Base-by-base conservation (phyloP, 441 rosid species). In the Manihot esculenta region DNA sequence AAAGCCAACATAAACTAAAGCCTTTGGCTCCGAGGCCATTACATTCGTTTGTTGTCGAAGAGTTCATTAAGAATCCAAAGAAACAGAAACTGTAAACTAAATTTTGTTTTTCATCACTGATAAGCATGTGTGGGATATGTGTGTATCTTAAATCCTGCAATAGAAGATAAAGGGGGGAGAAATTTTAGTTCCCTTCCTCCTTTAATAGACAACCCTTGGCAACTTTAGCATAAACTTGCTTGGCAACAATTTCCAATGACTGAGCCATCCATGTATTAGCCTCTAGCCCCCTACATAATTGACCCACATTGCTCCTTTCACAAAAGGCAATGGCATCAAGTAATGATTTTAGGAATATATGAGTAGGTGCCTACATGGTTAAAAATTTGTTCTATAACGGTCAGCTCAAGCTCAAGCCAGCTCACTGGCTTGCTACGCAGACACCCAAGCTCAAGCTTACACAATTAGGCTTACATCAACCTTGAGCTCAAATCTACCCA, bases 151-250 rank as follows among this genome's bases (percentile, higher is more conserved):
- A 50, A 50, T 33, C 44, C 49, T 61, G n/a, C 3, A 33, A 50
- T 7, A 51, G 60, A 35, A 51, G 13, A 66, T n/a, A 50, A 18
- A 10, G 18, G 35, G 7, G 3, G 30, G 27, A 20, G 18, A 10
- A 35, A 33, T 10, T 15, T 24, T 41, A 45, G 11, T 45, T 64
- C 67, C 67, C 14, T 45, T 64, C 67, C 67, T 23, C 56, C 68
- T 44, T 64, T 47, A 45, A 44, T 12, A 49, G 24, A 20, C 9
- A 38, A 5, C 8, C 42, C 7, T 5, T 7, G 0, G 42, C 42
- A 38, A 7, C 53, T 68, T 45, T 11, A 5, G 24, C 10, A 35
- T 68, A 23, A 44, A 41, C 62, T 23, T 56, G 41, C 41, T 8
- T 9, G 12, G 48, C 12, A 21, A 44, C 41, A 3, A 59, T 4